Base-by-base conservation (phyloP, 2,329 filamentous ascomycete species). In the Zasmidium citrigriseum region DNA sequence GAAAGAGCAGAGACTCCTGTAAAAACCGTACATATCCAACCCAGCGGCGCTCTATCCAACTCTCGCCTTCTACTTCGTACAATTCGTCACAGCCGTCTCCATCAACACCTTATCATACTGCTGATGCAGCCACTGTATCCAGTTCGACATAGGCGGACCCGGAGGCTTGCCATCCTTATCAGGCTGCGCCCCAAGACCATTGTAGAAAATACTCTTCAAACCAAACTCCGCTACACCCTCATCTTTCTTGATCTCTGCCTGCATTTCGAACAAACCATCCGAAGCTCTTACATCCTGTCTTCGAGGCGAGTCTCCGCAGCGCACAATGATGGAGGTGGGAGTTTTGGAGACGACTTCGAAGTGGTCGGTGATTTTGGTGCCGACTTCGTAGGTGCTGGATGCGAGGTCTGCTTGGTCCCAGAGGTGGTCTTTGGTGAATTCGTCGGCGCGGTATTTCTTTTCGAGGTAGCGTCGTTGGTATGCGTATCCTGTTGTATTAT, bases 321-420 rank as follows among this genome's bases (percentile, higher is more conserved):
- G 83, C 21, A 90, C 80, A 0, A 85, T 79, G 59, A 90, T 86
- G 11, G 80, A 77, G 5, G 79, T 80, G 0, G 82, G 76, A 0
- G 83, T 86, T 74, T 87, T 87, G 54, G 86, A 83, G 1, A 90
- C 76, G 0, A 90, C 86, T 71, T 90, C 86, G 68, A 90, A 90
- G 72, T 90, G 88, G 69, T 90, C 86, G 2, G 85, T 88, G 57
- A 90, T 82, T 44, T 78, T 70, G 1, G 87, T 88, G 29, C 87
- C 87, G 41, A 81, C 77, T 20, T 86, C 81, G 69, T 90, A 90
- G 10, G 65, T 78, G 57, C 78, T 84, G n/a, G 73, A 65, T 4
- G 78, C 71, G 1, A 90, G 80, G 52, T 86, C 79, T 11, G 80
- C 73, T 2, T 71, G 75, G 2, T 81, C 79, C 86, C 88, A 90